Conservation (phyloP, 2,329 filamentous ascomycete genomes). For the Colletotrichum aenigma region DNA sequence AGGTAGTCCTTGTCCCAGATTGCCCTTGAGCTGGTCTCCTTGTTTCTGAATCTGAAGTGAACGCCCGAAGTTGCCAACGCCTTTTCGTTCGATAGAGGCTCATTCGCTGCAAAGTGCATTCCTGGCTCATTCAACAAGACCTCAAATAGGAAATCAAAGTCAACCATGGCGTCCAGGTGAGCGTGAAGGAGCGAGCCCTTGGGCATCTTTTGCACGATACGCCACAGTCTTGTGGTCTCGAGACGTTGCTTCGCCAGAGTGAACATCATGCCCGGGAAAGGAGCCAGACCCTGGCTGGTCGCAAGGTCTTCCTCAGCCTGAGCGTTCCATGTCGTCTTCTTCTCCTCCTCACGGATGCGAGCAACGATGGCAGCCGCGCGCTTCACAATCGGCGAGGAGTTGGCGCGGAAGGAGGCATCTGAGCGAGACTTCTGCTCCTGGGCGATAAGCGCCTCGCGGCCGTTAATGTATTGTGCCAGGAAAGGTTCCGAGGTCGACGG, state of each 20-base stretch:
- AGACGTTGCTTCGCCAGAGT: slow-evolving; percentile 75
- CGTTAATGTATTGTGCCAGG: slow-evolving; percentile 80
- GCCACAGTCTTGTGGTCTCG: slow-evolving; percentile 79
- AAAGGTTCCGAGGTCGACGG: slow-evolving; percentile 71
- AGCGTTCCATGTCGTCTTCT: slow-evolving; percentile 72
- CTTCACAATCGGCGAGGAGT: slow-evolving; percentile 73
- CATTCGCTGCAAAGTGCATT: slow-evolving; percentile 65
- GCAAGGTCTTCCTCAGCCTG: slow-evolving; percentile 67
- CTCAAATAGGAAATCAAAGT: slow-evolving; percentile 74
- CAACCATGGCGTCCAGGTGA: slow-evolving; percentile 82
- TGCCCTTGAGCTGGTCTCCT: slow-evolving; percentile 33
- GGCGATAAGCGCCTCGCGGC: slow-evolving; percentile 75
- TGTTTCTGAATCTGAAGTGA: slow-evolving; percentile 58
- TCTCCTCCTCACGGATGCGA: slow-evolving; percentile 75
- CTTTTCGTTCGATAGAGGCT: slow-evolving; percentile 54
- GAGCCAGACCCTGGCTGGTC: slow-evolving; percentile 57
- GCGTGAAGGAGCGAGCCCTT: slow-evolving; percentile 82
- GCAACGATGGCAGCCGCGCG: slow-evolving; percentile 77
- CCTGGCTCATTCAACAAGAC: slow-evolving; percentile 70
- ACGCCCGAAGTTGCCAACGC: slow-evolving; percentile 58
- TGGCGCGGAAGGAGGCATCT: slow-evolving; percentile 69
- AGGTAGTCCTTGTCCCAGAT: slow-evolving; percentile 69
- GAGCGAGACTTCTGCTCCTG: slow-evolving; percentile 85
- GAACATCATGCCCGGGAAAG: slow-evolving; percentile 87
- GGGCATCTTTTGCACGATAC: slow-evolving; percentile 78